Evolutionary conservation across 805 yeast genomes (phyloP), one percentile per base, ranked within the genome.

Genomic region (Candida nitratophila): DNA sequence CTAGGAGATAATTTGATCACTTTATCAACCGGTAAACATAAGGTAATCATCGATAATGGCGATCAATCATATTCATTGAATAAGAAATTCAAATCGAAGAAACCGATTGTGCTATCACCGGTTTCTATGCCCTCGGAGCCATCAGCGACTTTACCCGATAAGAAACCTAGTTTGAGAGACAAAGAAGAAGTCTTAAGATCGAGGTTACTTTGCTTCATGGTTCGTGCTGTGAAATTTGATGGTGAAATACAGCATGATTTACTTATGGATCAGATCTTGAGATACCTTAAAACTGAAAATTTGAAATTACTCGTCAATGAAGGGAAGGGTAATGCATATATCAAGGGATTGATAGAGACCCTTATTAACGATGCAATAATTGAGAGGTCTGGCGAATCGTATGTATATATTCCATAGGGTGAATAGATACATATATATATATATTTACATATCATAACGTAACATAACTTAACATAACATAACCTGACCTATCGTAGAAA

Each of bases 321-420:
- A 16, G 41, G 42, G 17, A 45, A 45, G 21, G 43, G 44, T 5
- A 40, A 44, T 17, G 47, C 44, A 11, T 42, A 45, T 27, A 30
- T 51, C 37, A 71, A 71, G 49, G 38, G 20, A 8, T 53, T 54
- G 21, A 52, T 71, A 15, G 74, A 69, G 43, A 49, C 54, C 31
- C 55, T 72, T 49, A 59, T 72, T 19, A 53, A 51, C 19, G 58
- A 53, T 17, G 76, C 67, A 35, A 70, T 53, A 45, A 38, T 71
- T 15, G 44, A 46, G 36, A 50, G 73, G 36, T 39, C 14, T 24
- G 19, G 17, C 5, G 45, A 45, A 10, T 39, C 11, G 7, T 49
- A 52, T 36, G 49, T 29, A 26, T 50, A 52, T 41, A 43, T 49
- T 24, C 53, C 53, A 24, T 50, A 35, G 42, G 8, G 14, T 24